phyloP scores from a whole-genome alignment of 176 grass and related monocot species.

The Dactylis glomerata region DNA sequence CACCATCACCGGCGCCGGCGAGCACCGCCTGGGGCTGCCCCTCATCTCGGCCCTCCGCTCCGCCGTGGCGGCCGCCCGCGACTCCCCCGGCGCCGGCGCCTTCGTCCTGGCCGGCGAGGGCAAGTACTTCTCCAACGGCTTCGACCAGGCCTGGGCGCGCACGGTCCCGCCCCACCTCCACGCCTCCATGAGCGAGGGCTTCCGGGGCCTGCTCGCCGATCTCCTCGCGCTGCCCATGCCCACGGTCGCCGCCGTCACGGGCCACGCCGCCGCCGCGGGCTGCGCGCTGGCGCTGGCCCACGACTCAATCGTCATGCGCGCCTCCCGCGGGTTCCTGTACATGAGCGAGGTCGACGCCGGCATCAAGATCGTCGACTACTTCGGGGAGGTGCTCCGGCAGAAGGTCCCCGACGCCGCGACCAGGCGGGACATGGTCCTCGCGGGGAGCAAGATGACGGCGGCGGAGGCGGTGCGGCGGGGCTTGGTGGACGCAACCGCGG shows the following conservation, averaged over 20 bases:
- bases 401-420: conserved; percentile 62
- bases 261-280: conserved; percentile 57
- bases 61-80: conserved; percentile 23
- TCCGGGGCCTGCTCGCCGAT: conserved; percentile 44
- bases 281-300: conserved; percentile 55
- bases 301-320: conserved; percentile 73
- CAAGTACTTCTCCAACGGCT: conserved; percentile 89
- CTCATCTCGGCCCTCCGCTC: conserved; percentile 45
- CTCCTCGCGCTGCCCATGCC: conserved; percentile 71
- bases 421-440: conserved; percentile 51
- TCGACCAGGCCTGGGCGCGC: conserved; percentile 54
- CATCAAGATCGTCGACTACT: conserved; percentile 51
- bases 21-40: conserved; percentile 55
- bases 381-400: conserved; percentile 50
- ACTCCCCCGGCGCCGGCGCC: conserved; percentile 20
- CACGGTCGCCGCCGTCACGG: conserved; percentile 55
- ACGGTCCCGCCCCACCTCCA: conserved; percentile 17
- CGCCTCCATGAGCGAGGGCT: conserved; percentile 10
- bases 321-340: conserved; percentile 68
- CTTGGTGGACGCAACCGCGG: conserved; percentile 47
- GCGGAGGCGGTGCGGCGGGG: conserved; percentile 46
- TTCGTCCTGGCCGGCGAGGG: conserved; percentile 61
- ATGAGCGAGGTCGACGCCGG: conserved; percentile 80
- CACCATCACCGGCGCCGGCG: conserved; percentile 55
- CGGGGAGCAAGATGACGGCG: conserved; percentile 44